Base-by-base conservation (phyloP, 345 rosid species). In the Carallia brachiata region DNA sequence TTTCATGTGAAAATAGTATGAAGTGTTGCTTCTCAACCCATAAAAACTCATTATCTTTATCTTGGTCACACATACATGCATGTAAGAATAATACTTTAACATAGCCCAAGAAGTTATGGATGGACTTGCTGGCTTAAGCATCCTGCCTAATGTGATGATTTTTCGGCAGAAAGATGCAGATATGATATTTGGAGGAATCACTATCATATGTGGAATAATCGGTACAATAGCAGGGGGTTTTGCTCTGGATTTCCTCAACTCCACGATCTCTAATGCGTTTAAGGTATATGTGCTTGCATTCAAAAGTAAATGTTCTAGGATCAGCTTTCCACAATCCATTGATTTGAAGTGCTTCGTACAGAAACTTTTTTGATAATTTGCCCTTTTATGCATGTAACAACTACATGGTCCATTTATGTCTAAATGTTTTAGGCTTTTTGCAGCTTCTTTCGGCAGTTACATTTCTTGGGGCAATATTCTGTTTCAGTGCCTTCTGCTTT, bases 231-330 rank as follows among this genome's bases (percentile, higher is more conserved):
- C 89, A 2, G 98, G 98, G 73, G 98, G 97, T 52, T 77, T 44
- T 30, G 19, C 83, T 71, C 83, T 94, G 53, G 98, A 94, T 86
- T 71, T 27, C 75, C 79, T 94, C 76, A 80, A 66, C 79, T 77
- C 92, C 62, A 87, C 96, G 48, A 86, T 94, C 73, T 68, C 92
- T 60, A 94, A 94, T 90, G 97, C 97, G 73, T 94, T 94, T 76
- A 95, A 90, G 90, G 99, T 94, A 74, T 64, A 65, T 81, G 71
- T 30, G 68, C 59, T 53, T 57, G 40, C 36, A 50, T 19, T 50
- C 19, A 47, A 15, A 71, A 30, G 5, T 32, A 58, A 18, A 62
- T 39, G 18, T 18, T 34, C 4, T 44, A 44, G 50, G 50, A 44
- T 44, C 5, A 12, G 50, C 17, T 3, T 44, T 44, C 50, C 17